Evolutionary conservation across 2,329 filamentous ascomycete genomes (phyloP).

Genomic region (Diplodia seriata): DNA sequence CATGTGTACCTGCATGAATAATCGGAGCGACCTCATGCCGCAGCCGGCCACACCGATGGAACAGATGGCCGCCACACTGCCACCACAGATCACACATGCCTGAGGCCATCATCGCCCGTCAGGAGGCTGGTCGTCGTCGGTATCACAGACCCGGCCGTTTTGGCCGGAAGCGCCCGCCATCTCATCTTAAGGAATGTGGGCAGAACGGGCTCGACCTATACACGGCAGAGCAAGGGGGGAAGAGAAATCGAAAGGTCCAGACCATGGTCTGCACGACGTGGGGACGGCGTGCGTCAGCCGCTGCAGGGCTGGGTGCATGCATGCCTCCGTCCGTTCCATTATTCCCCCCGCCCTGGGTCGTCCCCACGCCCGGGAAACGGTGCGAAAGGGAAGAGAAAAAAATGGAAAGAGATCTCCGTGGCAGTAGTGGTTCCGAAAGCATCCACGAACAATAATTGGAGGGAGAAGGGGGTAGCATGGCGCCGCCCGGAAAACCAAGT

Average conservation of each 20-base stretch:
- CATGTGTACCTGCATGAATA: no score
- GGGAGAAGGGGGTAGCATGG: not conserved
- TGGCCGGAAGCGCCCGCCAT: not conserved
- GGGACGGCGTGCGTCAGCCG: not conserved
- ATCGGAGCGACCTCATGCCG: no score
- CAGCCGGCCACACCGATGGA: no score
- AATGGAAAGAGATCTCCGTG: not conserved
- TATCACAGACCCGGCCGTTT: not conserved
- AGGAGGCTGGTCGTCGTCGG: no score
- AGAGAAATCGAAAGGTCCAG: not conserved
- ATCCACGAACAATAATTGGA: not conserved
- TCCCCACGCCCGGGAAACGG: not conserved
- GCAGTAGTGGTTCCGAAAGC: not conserved
- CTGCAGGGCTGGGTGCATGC: not conserved
- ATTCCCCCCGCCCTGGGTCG: no score
- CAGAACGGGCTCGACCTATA: no score
- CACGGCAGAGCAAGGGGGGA: not conserved
- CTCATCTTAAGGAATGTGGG: not conserved
- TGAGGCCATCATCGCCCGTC: no score
- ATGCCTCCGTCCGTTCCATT: not conserved
- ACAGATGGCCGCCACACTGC: no score
- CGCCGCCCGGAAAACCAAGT: not conserved
- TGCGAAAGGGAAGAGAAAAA: not conserved
- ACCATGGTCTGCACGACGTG: not conserved
- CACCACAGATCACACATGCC: no score